Percentiles rank a stretch among this genome's conserved stretches.
These are phyloP conservation scores for Clohesyomyces aquaticus DNA, from an alignment of 495 filamentous ascomycete genomes.

Conservation along the genomic window DNA sequence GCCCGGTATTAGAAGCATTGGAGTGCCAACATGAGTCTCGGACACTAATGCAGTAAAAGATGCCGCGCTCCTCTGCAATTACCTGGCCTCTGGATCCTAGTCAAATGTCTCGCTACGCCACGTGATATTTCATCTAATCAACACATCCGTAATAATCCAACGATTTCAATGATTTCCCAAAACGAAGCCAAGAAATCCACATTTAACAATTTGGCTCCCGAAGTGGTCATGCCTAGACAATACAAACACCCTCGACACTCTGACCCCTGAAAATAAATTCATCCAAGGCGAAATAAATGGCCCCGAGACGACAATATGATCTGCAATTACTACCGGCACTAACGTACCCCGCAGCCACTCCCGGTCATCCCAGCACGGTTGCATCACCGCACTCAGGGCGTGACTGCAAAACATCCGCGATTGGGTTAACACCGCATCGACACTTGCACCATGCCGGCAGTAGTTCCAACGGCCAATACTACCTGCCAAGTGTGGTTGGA, in stretches of 20 bases:
- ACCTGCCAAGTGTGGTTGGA: conserved; percentile 19
- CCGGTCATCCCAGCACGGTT: conserved; percentile 33
- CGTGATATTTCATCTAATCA: neutral
- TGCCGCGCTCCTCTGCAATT: no score
- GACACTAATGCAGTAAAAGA: no score
- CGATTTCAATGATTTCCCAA: conserved; percentile 6
- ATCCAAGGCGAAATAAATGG: conserved; percentile 9
- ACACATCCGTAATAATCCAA: neutral
- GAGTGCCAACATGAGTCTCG: no score
- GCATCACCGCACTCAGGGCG: conserved; percentile 17
- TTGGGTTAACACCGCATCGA: neutral
- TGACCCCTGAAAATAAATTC: conserved; percentile 9
- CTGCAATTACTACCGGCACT: conserved; percentile 29
- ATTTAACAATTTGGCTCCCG: neutral
- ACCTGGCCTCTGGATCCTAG: no score
- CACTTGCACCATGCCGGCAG: neutral
- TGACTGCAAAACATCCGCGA: conserved; percentile 6
- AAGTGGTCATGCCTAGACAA: no score
- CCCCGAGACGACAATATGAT: conserved; percentile 16
- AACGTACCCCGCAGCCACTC: conserved; percentile 42
- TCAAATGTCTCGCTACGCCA: neutral
- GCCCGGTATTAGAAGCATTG: no score
- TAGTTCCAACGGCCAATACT: neutral
- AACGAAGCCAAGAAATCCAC: conserved; percentile 4
- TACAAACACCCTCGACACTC: neutral